These are phyloP conservation scores for Lotmaria passim DNA, from an alignment of 208 protist species.

Conservation along the genomic window DNA sequence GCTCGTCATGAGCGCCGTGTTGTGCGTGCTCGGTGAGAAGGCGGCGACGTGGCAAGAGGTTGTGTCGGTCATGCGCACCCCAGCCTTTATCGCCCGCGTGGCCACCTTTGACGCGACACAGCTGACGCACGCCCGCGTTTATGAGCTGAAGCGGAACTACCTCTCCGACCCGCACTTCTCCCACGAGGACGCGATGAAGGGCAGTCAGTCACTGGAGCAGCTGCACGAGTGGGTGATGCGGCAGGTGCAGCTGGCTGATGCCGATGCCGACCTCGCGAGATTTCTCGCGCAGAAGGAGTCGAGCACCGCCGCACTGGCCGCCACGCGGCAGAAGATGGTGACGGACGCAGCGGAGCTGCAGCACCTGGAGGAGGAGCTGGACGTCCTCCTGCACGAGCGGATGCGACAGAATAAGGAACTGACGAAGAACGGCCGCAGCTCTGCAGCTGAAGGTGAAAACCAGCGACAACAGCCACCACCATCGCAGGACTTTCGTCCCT, in stretches of 20 bases:
- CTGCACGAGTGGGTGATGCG: conserved; percentile 67
- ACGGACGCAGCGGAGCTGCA: conserved; percentile 30
- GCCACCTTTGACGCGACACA: conserved; percentile 43
- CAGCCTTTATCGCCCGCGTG: conserved; percentile 51
- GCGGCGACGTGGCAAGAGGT: conserved; percentile 47
- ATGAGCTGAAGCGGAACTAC: conserved; percentile 40
- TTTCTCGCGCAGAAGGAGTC: conserved; percentile 15
- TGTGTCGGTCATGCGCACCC: conserved; percentile 38
- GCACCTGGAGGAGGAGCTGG: conserved; percentile 47
- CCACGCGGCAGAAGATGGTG: conserved; percentile 24
- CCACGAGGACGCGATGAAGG: conserved; percentile 56
- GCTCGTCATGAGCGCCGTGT: conserved; percentile 67
- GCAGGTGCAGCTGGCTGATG: conserved; percentile 46
- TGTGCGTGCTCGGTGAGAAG: conserved; percentile 62
- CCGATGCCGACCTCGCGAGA: conserved; percentile 15
- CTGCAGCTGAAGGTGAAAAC: background rate
- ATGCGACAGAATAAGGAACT: conserved; percentile 9
- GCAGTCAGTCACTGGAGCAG: conserved; percentile 55
- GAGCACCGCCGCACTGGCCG: conserved; percentile 15
- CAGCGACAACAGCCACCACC: background rate
- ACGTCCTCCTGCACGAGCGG: conserved; percentile 26
- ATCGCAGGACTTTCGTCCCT: background rate
- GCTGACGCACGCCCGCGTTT: conserved; percentile 27
- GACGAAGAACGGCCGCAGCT: conserved; percentile 3
- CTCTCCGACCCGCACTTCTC: conserved; percentile 49